Conservation (phyloP, 257 asterid genomes). For the Ballota nigra region DNA sequence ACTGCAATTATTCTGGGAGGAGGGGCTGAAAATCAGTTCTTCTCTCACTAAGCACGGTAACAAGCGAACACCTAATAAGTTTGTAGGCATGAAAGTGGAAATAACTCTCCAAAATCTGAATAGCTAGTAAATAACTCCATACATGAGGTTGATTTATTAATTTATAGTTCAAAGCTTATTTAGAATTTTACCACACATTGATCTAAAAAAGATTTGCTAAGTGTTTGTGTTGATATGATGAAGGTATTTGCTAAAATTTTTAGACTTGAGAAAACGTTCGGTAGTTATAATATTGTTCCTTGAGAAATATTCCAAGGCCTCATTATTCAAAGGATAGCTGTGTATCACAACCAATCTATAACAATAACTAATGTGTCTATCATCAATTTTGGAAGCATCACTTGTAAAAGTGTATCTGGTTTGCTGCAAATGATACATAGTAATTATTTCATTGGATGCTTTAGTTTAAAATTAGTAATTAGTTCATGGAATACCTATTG, state of each 20-base stretch:
- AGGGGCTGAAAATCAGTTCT: too few relatives aligned
- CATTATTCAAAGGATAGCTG: too few relatives aligned
- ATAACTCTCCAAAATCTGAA: slow-evolving; percentile 88
- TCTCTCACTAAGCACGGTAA: slow-evolving; percentile 88
- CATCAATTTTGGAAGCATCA: too few relatives aligned
- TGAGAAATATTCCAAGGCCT: slow-evolving; percentile 56
- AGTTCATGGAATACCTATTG: too few relatives aligned
- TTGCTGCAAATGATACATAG: too few relatives aligned
- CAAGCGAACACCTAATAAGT: slow-evolving; percentile 92
- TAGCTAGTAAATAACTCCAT: slow-evolving; percentile 63
- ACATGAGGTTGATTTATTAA: neutral
- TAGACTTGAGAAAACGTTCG: slow-evolving; percentile 84
- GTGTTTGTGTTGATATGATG: slow-evolving; percentile 21
- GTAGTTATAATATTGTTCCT: slow-evolving; percentile 87
- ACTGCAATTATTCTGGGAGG: too few relatives aligned
- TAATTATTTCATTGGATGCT: too few relatives aligned
- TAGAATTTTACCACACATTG: neutral
- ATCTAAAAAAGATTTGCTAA: slow-evolving; percentile 2
- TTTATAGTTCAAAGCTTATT: too few relatives aligned
- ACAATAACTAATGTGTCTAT: too few relatives aligned
- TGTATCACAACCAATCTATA: too few relatives aligned
- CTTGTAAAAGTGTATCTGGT: too few relatives aligned
- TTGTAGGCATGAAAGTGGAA: slow-evolving; percentile 94
- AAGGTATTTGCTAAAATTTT: slow-evolving; percentile 82
- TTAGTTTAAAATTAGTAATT: too few relatives aligned